Base-by-base conservation (phyloP, 805 yeast species). In the Myxozyma udenii region DNA sequence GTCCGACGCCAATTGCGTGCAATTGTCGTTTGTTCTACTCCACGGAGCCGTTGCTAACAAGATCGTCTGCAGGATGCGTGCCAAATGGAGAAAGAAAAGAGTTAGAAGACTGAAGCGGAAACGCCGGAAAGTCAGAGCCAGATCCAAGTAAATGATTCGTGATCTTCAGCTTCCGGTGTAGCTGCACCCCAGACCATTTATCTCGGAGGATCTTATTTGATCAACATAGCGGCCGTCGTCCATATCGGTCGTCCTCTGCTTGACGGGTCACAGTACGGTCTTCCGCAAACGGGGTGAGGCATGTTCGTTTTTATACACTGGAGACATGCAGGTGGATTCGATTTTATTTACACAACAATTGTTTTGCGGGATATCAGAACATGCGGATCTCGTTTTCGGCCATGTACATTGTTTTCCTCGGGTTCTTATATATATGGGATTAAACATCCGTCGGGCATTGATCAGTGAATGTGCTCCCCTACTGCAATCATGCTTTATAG, bases 51-150 rank as follows among this genome's bases (percentile, higher is more conserved):
- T 24, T 41, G 22, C 47, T 51, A 46, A 40, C 22, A 36, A 28
- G 14, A 16, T 30, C 19, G 26, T 30, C n/a, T 46, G n/a, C 37
- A 54, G 60, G 58, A 55, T 55, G 60, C 57, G 60, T 45, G 60
- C 60, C 37, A 55, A 55, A 53, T 55, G 60, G 59, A 91, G 96
- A 87, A 91, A 91, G 87, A 91, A 91, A 95, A 91, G 98, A 90
- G 95, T 86, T 78, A 90, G 98, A 87, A 88, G 98, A 87, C 87
- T 91, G 76, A 91, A 91, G 87, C 88, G 97, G 84, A 91, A 91
- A 95, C 87, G 98, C 86, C 96, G 98, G 97, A 91, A 91, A 96
- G 96, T 91, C 73, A 88, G 98, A 87, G 98, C 98, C 80, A 89
- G 98, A 87, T 87, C 96, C 55, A 53, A 53, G 41, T 53, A 53